Evolutionary conservation across 179 eudicot species (phyloP).

Genomic region (Carnegiea gigantea): DNA sequence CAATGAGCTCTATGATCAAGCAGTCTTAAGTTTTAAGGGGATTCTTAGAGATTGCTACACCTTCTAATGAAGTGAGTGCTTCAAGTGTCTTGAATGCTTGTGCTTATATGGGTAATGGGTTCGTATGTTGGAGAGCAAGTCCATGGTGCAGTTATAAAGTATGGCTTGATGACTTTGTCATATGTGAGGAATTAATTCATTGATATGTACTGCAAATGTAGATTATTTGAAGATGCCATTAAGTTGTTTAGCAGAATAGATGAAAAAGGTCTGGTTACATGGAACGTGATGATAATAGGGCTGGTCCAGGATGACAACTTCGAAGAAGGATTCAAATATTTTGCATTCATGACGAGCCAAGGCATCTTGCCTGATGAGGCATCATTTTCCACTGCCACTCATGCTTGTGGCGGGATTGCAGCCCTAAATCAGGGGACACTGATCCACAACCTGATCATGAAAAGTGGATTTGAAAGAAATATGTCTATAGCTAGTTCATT

Average conservation of each 20-base stretch:
- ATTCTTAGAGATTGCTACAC: conserved; percentile 25
- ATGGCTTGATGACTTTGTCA: conserved; percentile 27
- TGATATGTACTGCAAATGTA: conserved; percentile 52
- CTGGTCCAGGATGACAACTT: conserved; percentile 32
- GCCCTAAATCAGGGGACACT: conserved; percentile 44
- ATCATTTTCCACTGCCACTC: conserved; percentile 38
- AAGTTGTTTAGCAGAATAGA: conserved; percentile 31
- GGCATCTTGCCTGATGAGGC: conserved; percentile 41
- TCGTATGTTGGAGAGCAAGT: conserved; percentile 38
- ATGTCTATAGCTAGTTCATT: conserved; percentile 33
- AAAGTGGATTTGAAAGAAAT: conserved; percentile 36
- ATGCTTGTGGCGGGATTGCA: conserved; percentile 43
- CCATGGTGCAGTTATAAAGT: conserved; percentile 38
- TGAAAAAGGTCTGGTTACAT: conserved; percentile 43
- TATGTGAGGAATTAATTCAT: conserved; percentile 48
- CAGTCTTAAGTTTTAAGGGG: conserved; percentile 29
- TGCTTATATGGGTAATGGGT: conserved; percentile 37
- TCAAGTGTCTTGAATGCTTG: conserved; percentile 56
- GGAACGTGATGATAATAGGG: conserved; percentile 48
- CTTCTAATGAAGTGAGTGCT: conserved; percentile 42
- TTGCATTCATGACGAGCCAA: conserved; percentile 38
- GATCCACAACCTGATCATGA: conserved; percentile 41
- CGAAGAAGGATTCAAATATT: conserved; percentile 45
- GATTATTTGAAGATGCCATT: conserved; percentile 30
- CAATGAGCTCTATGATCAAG: conserved; percentile 27